A percentile compares a stretch with the other conserved stretches of the same genome.
Evolutionary conservation across 116 monocot genomes (phyloP).

Genomic region (Trichopus zeylanicus): DNA sequence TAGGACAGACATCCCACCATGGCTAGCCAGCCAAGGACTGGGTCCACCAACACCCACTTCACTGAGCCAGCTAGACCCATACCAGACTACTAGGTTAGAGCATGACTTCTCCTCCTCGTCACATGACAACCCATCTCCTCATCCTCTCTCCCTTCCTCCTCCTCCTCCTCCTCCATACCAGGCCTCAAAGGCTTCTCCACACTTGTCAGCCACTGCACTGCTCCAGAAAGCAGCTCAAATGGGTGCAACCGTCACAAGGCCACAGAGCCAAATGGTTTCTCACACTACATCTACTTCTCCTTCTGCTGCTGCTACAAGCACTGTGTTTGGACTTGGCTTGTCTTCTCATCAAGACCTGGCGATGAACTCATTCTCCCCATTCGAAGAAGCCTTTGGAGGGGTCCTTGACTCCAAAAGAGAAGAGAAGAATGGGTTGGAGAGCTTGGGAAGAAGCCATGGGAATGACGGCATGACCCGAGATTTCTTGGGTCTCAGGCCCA

Average conservation of each 20-base stretch:
- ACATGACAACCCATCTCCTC: neutral
- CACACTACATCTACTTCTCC: constrained; percentile 1
- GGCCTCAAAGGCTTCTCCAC: constrained; percentile 12
- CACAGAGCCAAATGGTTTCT: constrained; percentile 26
- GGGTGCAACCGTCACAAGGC: constrained; percentile 52
- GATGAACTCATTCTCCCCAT: too few relatives aligned
- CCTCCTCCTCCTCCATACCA: constrained; percentile 1
- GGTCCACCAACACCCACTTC: too few relatives aligned
- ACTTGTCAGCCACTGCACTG: constrained; percentile 85
- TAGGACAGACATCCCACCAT: too few relatives aligned
- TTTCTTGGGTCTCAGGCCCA: constrained; percentile 53
- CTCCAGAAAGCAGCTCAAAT: constrained; percentile 78
- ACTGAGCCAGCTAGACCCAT: too few relatives aligned
- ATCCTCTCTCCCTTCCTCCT: too few relatives aligned
- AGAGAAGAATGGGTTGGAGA: constrained; percentile 4
- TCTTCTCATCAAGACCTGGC: too few relatives aligned
- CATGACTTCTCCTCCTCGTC: neutral
- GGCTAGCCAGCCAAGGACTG: too few relatives aligned
- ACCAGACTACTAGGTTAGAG: neutral
- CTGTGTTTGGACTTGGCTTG: too few relatives aligned
- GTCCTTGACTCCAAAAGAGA: too few relatives aligned
- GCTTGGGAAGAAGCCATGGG: constrained; percentile 13
- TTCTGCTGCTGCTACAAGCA: too few relatives aligned
- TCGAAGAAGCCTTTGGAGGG: too few relatives aligned
- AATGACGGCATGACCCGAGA: constrained; percentile 61